Base-by-base conservation (phyloP, 345 rosid species). In the Reutealis trisperma region DNA sequence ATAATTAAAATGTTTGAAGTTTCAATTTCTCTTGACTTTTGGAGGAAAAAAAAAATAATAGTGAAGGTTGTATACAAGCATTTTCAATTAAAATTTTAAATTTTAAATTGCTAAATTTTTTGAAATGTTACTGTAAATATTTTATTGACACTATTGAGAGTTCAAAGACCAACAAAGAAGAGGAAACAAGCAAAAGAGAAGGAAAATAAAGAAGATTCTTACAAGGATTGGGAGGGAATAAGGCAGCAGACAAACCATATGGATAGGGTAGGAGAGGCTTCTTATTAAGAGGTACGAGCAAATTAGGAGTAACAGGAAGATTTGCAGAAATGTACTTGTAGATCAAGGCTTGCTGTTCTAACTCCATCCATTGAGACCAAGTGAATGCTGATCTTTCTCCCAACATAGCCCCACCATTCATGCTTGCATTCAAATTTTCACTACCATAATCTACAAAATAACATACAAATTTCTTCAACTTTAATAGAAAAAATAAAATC, bases 281-380 rank as follows among this genome's bases (percentile, higher is more conserved):
- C 68, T 78, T 84, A 68, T 90, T 75, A 37, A 92, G 87, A 77
- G 79, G n/a, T n/a, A n/a, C n/a, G n/a, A n/a, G n/a, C n/a, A n/a
- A n/a, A n/a, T n/a, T n/a, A n/a, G n/a, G 78, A 93, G 88, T 62
- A 93, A 73, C 86, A 63, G 92, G 84, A 63, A 82, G 89, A 74
- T 87, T 88, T 76, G 86, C 85, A 13, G 82, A 80, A 65, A 93
- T 83, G 84, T 89, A 87, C 78, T 87, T 90, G 85, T 82, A 91
- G 86, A 93, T 93, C 90, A 86, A 81, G n/a, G 92, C 89, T 75
- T 93, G 96, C 59, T 87, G 90, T 69, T 91, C 86, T 44, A 93
- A 79, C 80, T 93, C 97, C 67, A 86, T 86, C 94, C 87, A 83
- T 70, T 93, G 96, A 66, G 90, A 80, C 67, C 87, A 84, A 65